phyloP scores from a whole-genome alignment of 345 rosid genomes.

The Gynandropsis gynandra region DNA sequence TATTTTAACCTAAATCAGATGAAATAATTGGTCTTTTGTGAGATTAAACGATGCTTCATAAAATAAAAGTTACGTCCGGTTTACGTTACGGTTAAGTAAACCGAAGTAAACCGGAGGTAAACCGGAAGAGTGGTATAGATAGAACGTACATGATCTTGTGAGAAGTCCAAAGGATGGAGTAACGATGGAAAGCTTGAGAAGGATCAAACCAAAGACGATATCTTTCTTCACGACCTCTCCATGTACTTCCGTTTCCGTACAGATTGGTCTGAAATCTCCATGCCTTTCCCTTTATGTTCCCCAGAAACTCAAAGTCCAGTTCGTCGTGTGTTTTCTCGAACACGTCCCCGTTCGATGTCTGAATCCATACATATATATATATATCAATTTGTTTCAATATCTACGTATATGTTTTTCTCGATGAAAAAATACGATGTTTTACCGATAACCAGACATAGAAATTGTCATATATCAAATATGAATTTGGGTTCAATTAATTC shows the following conservation, averaged over 20 bases:
- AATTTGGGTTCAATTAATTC: too few relatives aligned
- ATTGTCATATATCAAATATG: too few relatives aligned
- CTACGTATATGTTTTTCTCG: conserved; percentile 17
- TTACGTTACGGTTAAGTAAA: conserved; percentile 22
- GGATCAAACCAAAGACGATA: conserved; percentile 96
- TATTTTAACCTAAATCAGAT: too few relatives aligned
- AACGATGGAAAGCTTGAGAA: conserved; percentile 67
- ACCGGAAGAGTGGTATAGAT: background rate
- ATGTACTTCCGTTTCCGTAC: conserved; percentile 88
- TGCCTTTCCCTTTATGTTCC: conserved; percentile 70
- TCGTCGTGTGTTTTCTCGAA: conserved; percentile 84
- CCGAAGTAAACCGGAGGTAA: conserved; percentile 6
- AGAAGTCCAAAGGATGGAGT: conserved; percentile 84
- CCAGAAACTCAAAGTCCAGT: conserved; percentile 88
- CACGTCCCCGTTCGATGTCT: conserved; percentile 85
- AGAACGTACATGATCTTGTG: conserved; percentile 60
- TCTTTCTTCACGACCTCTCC: conserved; percentile 85
- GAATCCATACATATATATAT: background rate
- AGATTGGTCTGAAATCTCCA: conserved; percentile 95
- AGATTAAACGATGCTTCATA: too few relatives aligned
- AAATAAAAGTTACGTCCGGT: too few relatives aligned
- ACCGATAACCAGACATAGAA: too few relatives aligned
- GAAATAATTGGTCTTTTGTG: too few relatives aligned
- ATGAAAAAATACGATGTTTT: conserved; percentile 15
- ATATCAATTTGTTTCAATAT: too few relatives aligned